Evolutionary conservation across 306 rosid genomes (phyloP), one percentile per base, ranked within the genome.

Genomic region (Casuarina equisetifolia): DNA sequence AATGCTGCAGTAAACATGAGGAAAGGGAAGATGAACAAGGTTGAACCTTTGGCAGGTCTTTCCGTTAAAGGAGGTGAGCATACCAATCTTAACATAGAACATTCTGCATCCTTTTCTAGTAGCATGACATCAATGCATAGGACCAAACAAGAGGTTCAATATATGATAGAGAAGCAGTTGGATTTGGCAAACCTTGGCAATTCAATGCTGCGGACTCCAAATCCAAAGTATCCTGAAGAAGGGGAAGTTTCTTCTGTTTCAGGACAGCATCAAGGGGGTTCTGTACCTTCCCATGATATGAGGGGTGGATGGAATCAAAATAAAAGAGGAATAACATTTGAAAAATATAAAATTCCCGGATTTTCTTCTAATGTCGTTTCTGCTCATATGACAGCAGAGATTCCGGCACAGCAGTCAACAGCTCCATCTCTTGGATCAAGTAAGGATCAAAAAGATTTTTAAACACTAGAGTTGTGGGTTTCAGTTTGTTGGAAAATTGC

Each of bases 11-110:
- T 85, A 81, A 95, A 80, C 85, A 48, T 89, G 66, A 93, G 97
- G 91, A 96, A 90, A 86, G 96, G 94, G 52, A 96, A 93, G 86
- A 78, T 85, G 82, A 82, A 70, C 85, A 96, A 90, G 86, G 88
- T 83, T 49, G 99, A 96, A 77, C 81, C 89, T 10, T 79, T 87
- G 17, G 80, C 86, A 74, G 86, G 92, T 82, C 86, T 82, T 84
- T 72, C 93, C 73, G 86, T 76, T 78, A 92, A 85, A 84, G 90
- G 90, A 44, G 86, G 87, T 84, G 91, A 92, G 58, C 83, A 66
- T 76, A 67, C 87, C 39, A 89, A 85, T 84, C 83, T 80, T 69
- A 86, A 83, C 57, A 52, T 78, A 70, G 91, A 88, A 46, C 85
- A 81, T 78, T 75, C 90, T 70, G 17, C 84, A 0, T 64, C 84